Conservation (phyloP, 495 filamentous ascomycete genomes). For the Xylaria intraflava region DNA sequence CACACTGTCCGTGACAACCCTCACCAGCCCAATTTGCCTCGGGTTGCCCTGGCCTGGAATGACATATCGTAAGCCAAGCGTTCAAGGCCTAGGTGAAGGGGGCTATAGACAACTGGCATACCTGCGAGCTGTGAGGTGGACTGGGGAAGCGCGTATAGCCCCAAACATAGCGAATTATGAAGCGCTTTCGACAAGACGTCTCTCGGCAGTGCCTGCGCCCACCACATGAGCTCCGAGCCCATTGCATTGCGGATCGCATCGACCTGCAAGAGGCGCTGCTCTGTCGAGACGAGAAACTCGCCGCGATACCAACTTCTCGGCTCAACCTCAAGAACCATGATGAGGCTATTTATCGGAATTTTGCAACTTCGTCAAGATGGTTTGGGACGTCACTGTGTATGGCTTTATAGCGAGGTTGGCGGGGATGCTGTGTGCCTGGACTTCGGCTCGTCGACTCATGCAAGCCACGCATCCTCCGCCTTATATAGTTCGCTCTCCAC, state of each 20-base stretch:
- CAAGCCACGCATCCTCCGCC: no score
- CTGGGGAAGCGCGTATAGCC: conserved; percentile 39
- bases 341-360: background rate
- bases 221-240: conserved; percentile 48
- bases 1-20: conserved; percentile 57
- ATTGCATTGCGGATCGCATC: conserved; percentile 46
- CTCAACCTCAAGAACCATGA: conserved; percentile 20
- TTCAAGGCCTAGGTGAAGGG: background rate
- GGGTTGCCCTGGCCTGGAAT: conserved; percentile 13
- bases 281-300: conserved; percentile 45
- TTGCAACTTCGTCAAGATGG: background rate
- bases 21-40: conserved; percentile 48
- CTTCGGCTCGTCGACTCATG: no score
- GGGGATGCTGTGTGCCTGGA: no score
- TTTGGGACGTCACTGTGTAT: background rate
- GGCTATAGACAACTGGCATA: conserved; percentile 1
- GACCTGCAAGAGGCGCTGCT: conserved; percentile 41
- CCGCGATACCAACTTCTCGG: conserved; percentile 25
- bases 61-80: background rate
- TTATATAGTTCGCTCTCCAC: no score
- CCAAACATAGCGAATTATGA: conserved; percentile 49
- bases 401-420: no score
- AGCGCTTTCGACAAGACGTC: conserved; percentile 39
- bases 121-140: conserved; percentile 27
- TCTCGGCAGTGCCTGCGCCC: conserved; percentile 39